Evolutionary conservation across 129 eudicot species (phyloP), one percentile per base, ranked within the genome.

Genomic region (Artemisia argyi): DNA sequence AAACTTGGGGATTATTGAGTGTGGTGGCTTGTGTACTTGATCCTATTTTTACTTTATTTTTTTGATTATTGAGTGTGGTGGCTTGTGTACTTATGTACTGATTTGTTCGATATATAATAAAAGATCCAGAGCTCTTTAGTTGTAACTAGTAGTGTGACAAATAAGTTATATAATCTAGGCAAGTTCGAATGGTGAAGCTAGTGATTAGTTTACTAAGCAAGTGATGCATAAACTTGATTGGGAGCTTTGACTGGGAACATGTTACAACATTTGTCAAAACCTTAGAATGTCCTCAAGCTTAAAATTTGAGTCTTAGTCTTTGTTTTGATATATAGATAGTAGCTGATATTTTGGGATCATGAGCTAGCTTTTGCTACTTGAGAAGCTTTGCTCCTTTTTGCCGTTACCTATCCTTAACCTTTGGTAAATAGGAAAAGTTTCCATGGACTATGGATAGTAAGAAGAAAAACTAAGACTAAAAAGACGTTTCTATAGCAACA

Each of bases 151-250:
- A 30, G 30, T 63, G 52, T 61, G 49, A 18, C 53, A 35, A 63
- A 53, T 35, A 53, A 32, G 13, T 35, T 28, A 19, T 15, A 64
- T 13, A 52, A 64, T 35, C 42, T 39, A 35, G 54, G 35, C 16
- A 35, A 70, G 28, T 51, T 63, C 14, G 19, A 52, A 65, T 65
- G 42, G 61, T 20, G 65, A 20, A 55, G 66, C 30, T 19, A 65
- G 32, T 15, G n/a, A n/a, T n/a, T n/a, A n/a, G n/a, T n/a, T 62
- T n/a, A n/a, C n/a, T 7, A 58, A 58, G 11, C 24, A 20, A 59
- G 64, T 20, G 64, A 55, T 15, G 24, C 28, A 3, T 55, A 15
- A 15, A 3, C 5, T 55, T 51, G 7, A 16, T 51, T 22, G 26
- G 51, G 26, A 32, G 50, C 51, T 39, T 2, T 32, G 22, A 4